A percentile compares a stretch with the other conserved stretches of the same genome.
These are phyloP conservation scores for Dentipellis sp. DNA, from an alignment of 768 basidiomycete species.

Conservation along the genomic window DNA sequence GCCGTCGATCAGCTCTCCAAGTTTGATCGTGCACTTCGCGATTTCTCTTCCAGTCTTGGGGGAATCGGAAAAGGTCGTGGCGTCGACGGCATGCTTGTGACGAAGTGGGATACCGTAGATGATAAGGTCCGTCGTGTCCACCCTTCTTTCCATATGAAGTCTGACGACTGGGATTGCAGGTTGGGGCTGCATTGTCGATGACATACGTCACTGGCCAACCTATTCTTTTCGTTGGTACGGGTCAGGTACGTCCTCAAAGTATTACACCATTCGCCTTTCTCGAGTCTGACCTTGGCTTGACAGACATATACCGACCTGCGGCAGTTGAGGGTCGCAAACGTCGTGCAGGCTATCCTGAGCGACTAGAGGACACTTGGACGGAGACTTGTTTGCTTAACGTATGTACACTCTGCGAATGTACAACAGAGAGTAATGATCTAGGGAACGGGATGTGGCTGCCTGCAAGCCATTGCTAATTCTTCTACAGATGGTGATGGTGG, in stretches of 20 bases:
- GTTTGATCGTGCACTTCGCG: slow-evolving; percentile 88
- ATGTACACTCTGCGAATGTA: no score
- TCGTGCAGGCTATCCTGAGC: slow-evolving; percentile 86
- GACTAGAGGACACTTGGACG: slow-evolving; percentile 31
- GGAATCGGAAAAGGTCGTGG: slow-evolving; percentile 70
- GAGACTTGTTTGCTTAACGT: no score
- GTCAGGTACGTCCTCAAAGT: slow-evolving; percentile 54
- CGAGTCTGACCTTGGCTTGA: not conserved
- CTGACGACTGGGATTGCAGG: slow-evolving; percentile 34
- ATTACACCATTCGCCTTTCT: slow-evolving; percentile 3
- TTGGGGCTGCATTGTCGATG: slow-evolving; percentile 97
- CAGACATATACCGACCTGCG: slow-evolving; percentile 96
- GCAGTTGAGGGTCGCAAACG: slow-evolving; percentile 83
- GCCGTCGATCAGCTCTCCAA: slow-evolving; percentile 97
- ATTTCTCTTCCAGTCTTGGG: slow-evolving; percentile 77
- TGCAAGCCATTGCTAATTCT: no score
- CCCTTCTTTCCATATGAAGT: not conserved
- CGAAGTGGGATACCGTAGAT: slow-evolving; percentile 98
- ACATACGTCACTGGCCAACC: slow-evolving; percentile 98
- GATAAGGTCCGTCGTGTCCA: slow-evolving; percentile 56
- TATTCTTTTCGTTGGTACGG: slow-evolving; percentile 96
- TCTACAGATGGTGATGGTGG: no score
- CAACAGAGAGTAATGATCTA: no score
- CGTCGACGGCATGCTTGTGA: slow-evolving; percentile 96
- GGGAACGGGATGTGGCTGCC: no score